Conservation (phyloP, 2,329 filamentous ascomycete genomes). For the Piedraia hortae region DNA sequence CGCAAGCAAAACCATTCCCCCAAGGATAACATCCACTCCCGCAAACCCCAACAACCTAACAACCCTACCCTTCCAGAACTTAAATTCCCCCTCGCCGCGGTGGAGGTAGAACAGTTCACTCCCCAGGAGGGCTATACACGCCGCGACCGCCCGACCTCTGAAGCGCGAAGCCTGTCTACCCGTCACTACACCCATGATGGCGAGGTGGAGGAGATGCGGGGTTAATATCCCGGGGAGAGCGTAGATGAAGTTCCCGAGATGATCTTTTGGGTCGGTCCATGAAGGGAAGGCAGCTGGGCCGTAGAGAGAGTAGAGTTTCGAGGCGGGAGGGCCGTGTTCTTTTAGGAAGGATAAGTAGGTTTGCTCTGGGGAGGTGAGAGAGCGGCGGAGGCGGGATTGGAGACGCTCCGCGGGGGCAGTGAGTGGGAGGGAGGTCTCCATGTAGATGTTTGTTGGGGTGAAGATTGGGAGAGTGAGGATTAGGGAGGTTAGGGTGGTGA, state of each 20-base stretch:
- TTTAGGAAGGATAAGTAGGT: constrained; percentile 40
- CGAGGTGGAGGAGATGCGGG: constrained; percentile 58
- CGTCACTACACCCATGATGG: constrained; percentile 44
- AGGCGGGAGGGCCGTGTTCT: constrained; percentile 31
- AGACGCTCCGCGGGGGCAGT: too few species aligned
- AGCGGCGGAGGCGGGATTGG: constrained; percentile 51
- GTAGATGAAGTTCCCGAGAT: constrained; percentile 51
- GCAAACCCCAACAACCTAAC: constrained; percentile 37
- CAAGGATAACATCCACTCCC: constrained; percentile 33
- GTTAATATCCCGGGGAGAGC: constrained; percentile 43
- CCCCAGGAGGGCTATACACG: too few species aligned
- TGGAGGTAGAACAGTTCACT: too few species aligned
- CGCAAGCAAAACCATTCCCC: constrained; percentile 41
- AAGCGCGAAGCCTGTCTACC: too few species aligned
- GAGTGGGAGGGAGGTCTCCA: too few species aligned
- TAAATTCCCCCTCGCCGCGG: constrained; percentile 33
- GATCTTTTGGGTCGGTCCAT: constrained; percentile 22
- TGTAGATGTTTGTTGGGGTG: constrained; percentile 58
- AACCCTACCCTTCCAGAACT: constrained; percentile 41
- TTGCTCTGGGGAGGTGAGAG: constrained; percentile 33
- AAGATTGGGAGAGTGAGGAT: constrained; percentile 38
- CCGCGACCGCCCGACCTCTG: too few species aligned
- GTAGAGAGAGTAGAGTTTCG: constrained; percentile 58
- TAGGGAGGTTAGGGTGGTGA: constrained; percentile 25
- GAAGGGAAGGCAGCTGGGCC: constrained; percentile 60